Conservation (phyloP, 2,329 filamentous ascomycete species). For the Chaetomiaceae sp. region DNA sequence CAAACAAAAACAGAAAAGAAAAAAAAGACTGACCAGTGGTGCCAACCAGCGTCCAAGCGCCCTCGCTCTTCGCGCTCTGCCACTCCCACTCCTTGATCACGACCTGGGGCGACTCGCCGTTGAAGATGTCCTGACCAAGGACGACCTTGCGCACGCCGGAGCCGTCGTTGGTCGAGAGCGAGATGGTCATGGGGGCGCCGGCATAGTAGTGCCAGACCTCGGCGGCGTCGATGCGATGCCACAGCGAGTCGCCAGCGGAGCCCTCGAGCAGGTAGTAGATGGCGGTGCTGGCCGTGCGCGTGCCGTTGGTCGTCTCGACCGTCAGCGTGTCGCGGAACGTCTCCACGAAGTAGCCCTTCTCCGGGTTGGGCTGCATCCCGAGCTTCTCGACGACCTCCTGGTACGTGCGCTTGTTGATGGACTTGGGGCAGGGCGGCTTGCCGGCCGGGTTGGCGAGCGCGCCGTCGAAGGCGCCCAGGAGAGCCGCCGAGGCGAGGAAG, state of each 20-base stretch:
- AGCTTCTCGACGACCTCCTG: conserved; percentile 39
- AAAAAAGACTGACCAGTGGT: conserved; percentile 10
- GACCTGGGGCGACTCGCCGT: conserved; percentile 40
- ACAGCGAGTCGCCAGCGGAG: conserved; percentile 38
- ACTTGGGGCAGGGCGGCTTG: background rate
- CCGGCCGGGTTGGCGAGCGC: background rate
- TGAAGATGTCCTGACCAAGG: conserved; percentile 41
- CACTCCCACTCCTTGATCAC: conserved; percentile 39
- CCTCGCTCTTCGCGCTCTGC: conserved; percentile 43
- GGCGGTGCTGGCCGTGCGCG: conserved; percentile 42
- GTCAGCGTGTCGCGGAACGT: conserved; percentile 38
- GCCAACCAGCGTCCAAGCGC: conserved; percentile 45
- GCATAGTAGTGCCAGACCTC: conserved; percentile 52
- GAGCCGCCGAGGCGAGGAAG: background rate
- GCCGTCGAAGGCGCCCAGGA: background rate
- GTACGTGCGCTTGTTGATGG: conserved; percentile 6
- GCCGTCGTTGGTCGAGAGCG: conserved; percentile 41
- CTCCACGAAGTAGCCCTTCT: conserved; percentile 47
- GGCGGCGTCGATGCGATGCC: conserved; percentile 45
- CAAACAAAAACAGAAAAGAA: background rate
- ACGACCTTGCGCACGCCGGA: conserved; percentile 31
- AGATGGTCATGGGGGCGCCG: conserved; percentile 44
- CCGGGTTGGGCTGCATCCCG: conserved; percentile 39
- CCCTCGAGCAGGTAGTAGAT: conserved; percentile 51
- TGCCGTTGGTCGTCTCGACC: conserved; percentile 21